Conservation (phyloP, 176 grass and related monocot species). For the Cenchrus americanus region DNA sequence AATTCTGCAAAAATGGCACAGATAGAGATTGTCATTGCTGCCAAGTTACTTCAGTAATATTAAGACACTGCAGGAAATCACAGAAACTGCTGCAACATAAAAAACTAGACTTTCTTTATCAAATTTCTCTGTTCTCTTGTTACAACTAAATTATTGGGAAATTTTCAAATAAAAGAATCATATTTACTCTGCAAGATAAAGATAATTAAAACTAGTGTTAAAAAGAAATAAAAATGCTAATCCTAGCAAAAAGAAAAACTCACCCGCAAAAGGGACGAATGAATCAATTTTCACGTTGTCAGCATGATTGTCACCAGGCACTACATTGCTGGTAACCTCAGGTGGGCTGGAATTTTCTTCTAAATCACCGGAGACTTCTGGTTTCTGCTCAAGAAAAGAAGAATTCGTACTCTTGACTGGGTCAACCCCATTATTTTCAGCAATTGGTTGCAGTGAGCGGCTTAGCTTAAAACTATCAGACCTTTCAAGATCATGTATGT, state of each 20-base stretch:
- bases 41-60: slow-evolving; percentile 1
- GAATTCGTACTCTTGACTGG: slow-evolving; percentile 41
- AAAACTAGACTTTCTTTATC: slow-evolving; percentile 2
- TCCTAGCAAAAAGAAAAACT: slow-evolving; percentile 38
- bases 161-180: slow-evolving; percentile 4
- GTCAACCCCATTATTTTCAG: slow-evolving; percentile 51
- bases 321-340: slow-evolving; percentile 44
- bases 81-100: slow-evolving; percentile 30
- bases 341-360: slow-evolving; percentile 40
- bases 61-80: slow-evolving; percentile 29
- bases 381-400: slow-evolving; percentile 49
- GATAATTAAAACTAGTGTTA: slow-evolving; percentile 15
- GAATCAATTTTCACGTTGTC: slow-evolving; percentile 50
- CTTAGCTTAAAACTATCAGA: slow-evolving; percentile 66
- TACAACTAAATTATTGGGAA: slow-evolving; percentile 14
- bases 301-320: slow-evolving; percentile 29
- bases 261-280: slow-evolving; percentile 67
- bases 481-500: slow-evolving; percentile 72
- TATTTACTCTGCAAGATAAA: slow-evolving; percentile 33
- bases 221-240: slow-evolving; percentile 5
- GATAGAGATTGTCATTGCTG: slow-evolving; percentile 29
- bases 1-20: slow-evolving; percentile 70
- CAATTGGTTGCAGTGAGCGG: slow-evolving; percentile 50
- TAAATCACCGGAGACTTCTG: slow-evolving; percentile 40
- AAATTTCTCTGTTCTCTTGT: slow-evolving; percentile 28